These are phyloP conservation scores for Aspergillus latus DNA, from an alignment of 2,329 filamentous ascomycete species.

Conservation along the genomic window DNA sequence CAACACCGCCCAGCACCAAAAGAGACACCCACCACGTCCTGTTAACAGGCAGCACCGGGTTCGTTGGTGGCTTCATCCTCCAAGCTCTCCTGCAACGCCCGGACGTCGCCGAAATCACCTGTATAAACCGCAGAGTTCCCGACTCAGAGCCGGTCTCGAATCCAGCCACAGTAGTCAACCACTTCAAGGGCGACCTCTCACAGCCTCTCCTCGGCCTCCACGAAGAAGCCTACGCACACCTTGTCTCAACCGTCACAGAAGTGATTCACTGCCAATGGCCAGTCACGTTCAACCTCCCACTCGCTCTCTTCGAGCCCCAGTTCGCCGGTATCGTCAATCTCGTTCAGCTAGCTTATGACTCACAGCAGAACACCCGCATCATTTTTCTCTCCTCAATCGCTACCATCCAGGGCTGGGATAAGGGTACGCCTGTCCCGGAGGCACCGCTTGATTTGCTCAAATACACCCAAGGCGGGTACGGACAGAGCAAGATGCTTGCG, in stretches of 20 bases:
- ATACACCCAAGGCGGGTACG: slow-evolving; percentile 10
- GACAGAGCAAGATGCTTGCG: slow-evolving; percentile 13
- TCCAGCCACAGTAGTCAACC: background rate
- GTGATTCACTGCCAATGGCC: slow-evolving; percentile 17
- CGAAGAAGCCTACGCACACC: background rate
- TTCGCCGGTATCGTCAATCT: slow-evolving; percentile 9
- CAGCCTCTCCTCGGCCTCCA: background rate
- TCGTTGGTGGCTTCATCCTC: slow-evolving; percentile 10
- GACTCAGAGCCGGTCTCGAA: background rate
- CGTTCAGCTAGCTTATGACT: background rate
- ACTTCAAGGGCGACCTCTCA: slow-evolving; percentile 8
- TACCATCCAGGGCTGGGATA: slow-evolving; percentile 6
- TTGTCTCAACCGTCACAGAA: slow-evolving; percentile 5
- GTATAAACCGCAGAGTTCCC: slow-evolving; percentile 4
- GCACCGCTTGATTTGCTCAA: background rate
- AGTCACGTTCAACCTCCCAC: slow-evolving; percentile 12
- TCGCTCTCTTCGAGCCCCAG: slow-evolving; percentile 10
- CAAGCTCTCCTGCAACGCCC: background rate
- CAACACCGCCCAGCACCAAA: background rate
- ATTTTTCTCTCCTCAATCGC: slow-evolving; percentile 15
- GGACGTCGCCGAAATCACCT: slow-evolving; percentile 3
- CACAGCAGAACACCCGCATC: background rate
- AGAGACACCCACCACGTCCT: slow-evolving; percentile 10
- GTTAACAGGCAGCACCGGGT: slow-evolving; percentile 15
- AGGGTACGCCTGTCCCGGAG: slow-evolving; percentile 6